A percentile compares a stretch with the other conserved stretches of the same genome.
Conservation (phyloP, 179 eudicot genomes). For the Silene noctiflora region DNA sequence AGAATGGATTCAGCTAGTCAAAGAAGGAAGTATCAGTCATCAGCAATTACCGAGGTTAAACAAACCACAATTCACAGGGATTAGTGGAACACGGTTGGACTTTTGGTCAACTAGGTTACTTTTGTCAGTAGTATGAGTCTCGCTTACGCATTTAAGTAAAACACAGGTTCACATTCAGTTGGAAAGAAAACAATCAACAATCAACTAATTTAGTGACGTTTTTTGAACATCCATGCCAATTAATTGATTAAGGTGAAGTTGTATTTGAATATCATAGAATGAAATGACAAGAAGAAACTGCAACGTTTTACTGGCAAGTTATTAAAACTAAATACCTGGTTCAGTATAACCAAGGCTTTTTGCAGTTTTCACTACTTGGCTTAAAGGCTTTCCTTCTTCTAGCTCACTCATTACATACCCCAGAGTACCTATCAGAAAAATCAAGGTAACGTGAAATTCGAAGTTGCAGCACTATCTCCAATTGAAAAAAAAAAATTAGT, state of each 20-base stretch:
- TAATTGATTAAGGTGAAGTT: not conserved
- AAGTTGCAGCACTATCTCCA: not conserved
- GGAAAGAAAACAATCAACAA: too few species aligned
- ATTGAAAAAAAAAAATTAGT: not conserved
- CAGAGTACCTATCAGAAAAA: constrained; percentile 59
- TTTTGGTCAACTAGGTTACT: too few species aligned
- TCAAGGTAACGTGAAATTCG: constrained; percentile 1
- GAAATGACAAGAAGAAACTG: not conserved
- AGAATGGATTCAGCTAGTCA: not conserved
- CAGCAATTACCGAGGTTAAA: too few species aligned
- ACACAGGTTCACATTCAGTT: too few species aligned
- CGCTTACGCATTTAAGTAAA: too few species aligned
- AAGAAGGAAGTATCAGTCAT: too few species aligned
- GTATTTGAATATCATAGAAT: not conserved
- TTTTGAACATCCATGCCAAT: not conserved
- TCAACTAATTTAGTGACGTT: not conserved
- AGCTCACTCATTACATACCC: constrained; percentile 96
- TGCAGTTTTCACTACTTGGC: constrained; percentile 86
- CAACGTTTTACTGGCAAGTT: constrained; percentile 4
- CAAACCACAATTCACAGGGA: too few species aligned
- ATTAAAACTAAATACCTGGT: constrained; percentile 54
- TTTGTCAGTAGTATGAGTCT: too few species aligned
- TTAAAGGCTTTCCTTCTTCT: constrained; percentile 86
- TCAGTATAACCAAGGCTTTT: constrained; percentile 90
- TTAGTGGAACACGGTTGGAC: too few species aligned